Conservation (phyloP, 208 protist genomes). For the Crithidia brevicula region DNA sequence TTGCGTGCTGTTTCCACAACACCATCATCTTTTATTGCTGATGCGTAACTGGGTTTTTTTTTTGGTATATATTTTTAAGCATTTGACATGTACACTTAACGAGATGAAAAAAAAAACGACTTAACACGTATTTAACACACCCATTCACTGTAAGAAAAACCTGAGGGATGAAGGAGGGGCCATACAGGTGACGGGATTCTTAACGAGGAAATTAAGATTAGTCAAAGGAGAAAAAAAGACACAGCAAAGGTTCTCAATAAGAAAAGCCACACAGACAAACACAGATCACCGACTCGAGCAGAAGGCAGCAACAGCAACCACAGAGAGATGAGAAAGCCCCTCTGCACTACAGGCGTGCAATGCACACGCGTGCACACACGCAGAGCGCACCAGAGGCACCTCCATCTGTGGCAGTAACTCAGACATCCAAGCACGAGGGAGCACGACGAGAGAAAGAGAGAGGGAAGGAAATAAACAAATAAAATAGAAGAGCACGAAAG, state of each 20-base stretch:
- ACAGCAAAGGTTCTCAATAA: slow-evolving; percentile 8
- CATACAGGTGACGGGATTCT: too few relatives aligned
- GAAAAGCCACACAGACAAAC: not conserved
- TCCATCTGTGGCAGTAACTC: too few relatives aligned
- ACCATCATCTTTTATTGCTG: too few relatives aligned
- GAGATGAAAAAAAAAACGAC: not conserved
- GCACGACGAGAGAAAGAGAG: slow-evolving; percentile 7
- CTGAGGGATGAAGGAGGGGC: too few relatives aligned
- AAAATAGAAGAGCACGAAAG: slow-evolving; percentile 1
- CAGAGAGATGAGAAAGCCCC: not conserved
- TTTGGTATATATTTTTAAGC: not conserved
- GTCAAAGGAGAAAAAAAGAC: not conserved
- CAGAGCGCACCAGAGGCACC: too few relatives aligned
- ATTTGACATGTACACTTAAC: not conserved
- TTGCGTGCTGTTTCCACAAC: too few relatives aligned
- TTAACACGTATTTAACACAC: not conserved
- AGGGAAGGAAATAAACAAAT: slow-evolving; percentile 4
- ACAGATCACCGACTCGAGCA: too few relatives aligned
- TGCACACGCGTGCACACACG: too few relatives aligned
- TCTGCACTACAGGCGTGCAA: too few relatives aligned
- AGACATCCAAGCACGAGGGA: slow-evolving; percentile 9
- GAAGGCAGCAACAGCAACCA: too few relatives aligned
- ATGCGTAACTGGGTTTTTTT: not conserved
- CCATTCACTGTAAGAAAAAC: not conserved
- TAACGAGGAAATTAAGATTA: too few relatives aligned